phyloP scores from a whole-genome alignment of 2,329 filamentous ascomycete genomes.

The Phaeomoniella chlamydospora region DNA sequence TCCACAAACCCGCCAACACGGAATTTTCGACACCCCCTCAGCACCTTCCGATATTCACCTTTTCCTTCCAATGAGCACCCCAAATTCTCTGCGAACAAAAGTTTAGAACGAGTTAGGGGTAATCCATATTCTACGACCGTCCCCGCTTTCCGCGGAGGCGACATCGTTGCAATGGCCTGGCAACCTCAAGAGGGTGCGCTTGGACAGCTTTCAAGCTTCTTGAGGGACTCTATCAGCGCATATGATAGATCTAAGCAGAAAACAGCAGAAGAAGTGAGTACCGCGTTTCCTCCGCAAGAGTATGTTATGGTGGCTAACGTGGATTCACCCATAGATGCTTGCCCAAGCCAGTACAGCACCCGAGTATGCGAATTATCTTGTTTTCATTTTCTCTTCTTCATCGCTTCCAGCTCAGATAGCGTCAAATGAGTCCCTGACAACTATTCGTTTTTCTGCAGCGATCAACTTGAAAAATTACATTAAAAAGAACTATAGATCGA shows the following conservation, averaged over 20 bases:
- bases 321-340: conserved; percentile 59
- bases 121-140: too few species aligned
- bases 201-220: conserved; percentile 73
- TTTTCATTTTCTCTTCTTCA: conserved; percentile 69
- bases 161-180: conserved; percentile 83
- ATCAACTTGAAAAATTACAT: conserved; percentile 96
- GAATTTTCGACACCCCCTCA: too few species aligned
- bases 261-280: conserved; percentile 71
- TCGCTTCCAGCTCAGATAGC: conserved; percentile 40
- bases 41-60: too few species aligned
- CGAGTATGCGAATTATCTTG: conserved; percentile 94
- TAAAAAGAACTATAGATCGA: conserved; percentile 57
- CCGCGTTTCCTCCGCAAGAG: too few species aligned
- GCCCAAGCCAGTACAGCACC: conserved; percentile 74
- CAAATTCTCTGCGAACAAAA: too few species aligned
- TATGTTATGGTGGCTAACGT: too few species aligned
- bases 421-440: conserved; percentile 46
- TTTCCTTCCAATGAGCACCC: too few species aligned
- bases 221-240: conserved; percentile 83
- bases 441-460: conserved; percentile 73
- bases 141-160: too few species aligned
- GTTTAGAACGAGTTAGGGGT: too few species aligned
- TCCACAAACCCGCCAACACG: too few species aligned
- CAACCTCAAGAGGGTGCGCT: conserved; percentile 78
- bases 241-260: conserved; percentile 69